Percentiles rank a stretch among this genome's conserved stretches.
phyloP scores from a whole-genome alignment of 2,329 filamentous ascomycete species.

The Aureobasidium sp. region DNA sequence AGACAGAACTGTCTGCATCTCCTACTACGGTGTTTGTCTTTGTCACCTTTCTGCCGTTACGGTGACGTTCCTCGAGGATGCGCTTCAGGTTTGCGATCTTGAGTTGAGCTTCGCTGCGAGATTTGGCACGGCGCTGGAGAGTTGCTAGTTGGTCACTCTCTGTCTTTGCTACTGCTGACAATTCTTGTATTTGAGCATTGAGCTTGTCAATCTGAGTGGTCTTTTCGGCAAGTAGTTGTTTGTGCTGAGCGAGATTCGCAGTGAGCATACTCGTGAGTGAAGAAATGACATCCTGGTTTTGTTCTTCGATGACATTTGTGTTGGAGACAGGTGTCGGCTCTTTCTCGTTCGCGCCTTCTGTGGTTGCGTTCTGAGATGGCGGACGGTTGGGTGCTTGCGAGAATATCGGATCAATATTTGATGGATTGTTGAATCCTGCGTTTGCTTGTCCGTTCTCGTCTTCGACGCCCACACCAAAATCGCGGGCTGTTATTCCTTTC shows the following conservation, averaged over 20 bases:
- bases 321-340: constrained; percentile 30
- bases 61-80: constrained; percentile 54
- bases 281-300: constrained; percentile 68
- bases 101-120: constrained; percentile 55
- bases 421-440: constrained; percentile 21
- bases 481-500: constrained; percentile 78
- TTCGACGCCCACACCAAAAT: constrained; percentile 83
- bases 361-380: background rate
- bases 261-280: constrained; percentile 77
- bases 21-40: background rate
- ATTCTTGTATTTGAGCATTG: constrained; percentile 70
- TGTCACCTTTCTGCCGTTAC: constrained; percentile 17
- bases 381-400: constrained; percentile 13
- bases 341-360: constrained; percentile 28
- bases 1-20: constrained; percentile 2
- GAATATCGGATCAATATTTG: constrained; percentile 15
- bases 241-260: constrained; percentile 71
- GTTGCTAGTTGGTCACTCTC: constrained; percentile 66
- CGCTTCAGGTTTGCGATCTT: constrained; percentile 71
- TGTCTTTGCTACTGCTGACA: constrained; percentile 69
- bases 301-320: constrained; percentile 46
- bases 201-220: constrained; percentile 75
- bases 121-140: constrained; percentile 56
- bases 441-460: constrained; percentile 30
- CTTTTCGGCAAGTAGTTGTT: constrained; percentile 71